A percentile compares a stretch with the other conserved stretches of the same genome.
Conservation (phyloP, 495 filamentous ascomycete genomes). For the Penicillium cataractarum region DNA sequence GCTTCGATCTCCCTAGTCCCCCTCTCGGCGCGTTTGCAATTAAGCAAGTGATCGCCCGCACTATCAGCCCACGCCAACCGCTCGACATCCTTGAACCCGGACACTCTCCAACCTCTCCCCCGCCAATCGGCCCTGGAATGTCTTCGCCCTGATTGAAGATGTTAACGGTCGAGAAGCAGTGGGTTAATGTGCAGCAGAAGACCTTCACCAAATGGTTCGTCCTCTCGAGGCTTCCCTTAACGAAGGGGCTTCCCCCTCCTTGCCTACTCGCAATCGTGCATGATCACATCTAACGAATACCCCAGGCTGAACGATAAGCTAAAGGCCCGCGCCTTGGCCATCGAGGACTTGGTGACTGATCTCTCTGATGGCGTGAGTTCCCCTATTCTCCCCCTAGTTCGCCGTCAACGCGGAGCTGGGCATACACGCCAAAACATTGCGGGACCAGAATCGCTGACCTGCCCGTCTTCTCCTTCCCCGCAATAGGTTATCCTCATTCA, state of each 20-base stretch:
- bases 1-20: slow-evolving; percentile 1
- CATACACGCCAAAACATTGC: background rate
- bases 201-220: slow-evolving; percentile 96
- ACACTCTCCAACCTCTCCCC: slow-evolving; percentile 9
- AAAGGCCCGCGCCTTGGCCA: slow-evolving; percentile 68
- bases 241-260: no score
- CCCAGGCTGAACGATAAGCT: slow-evolving; percentile 93
- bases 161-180: slow-evolving; percentile 78
- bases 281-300: background rate
- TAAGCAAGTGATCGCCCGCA: slow-evolving; percentile 16
- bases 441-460: background rate
- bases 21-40: background rate
- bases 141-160: slow-evolving; percentile 49
- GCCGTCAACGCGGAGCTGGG: background rate
- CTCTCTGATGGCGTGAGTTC: slow-evolving; percentile 86
- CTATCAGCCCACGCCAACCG: slow-evolving; percentile 7
- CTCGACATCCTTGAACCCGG: slow-evolving; percentile 1
- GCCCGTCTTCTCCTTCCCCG: background rate
- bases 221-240: slow-evolving; percentile 1
- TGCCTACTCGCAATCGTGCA: background rate
- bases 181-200: slow-evolving; percentile 97
- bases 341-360: slow-evolving; percentile 84
- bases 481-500: slow-evolving; percentile 88
- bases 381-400: slow-evolving; percentile 9
- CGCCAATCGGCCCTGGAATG: slow-evolving; percentile 47